Base-by-base conservation (phyloP, 164 flowering plant genomes). In the Hamamelis virginiana region DNA sequence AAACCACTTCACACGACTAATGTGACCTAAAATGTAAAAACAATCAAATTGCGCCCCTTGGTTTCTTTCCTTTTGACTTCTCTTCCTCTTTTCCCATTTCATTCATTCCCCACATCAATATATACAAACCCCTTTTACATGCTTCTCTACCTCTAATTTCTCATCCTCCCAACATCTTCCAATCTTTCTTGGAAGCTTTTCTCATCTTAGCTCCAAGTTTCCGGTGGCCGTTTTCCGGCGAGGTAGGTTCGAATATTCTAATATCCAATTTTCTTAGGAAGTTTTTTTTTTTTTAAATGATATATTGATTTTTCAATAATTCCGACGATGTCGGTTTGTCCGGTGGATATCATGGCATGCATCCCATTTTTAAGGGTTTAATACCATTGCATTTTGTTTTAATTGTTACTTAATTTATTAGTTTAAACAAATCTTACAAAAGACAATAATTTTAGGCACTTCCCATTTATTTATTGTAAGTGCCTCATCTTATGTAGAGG, bases 1-100 rank as follows among this genome's bases (percentile, higher is more conserved):
- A 50, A 60, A 66, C 70, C 50, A 66, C 70, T 1, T n/a, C 21
- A 33, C n/a, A 27, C 16, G 23, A 55, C 53, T 12, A 1, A 47
- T 0, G 15, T 6, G 21, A 8, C 28, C n/a, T 43, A 43, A 55
- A 8, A 11, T 26, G 33, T 38, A 23, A 12, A 43, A 12, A 67
- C 64, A 60, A 68, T 1, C 72, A 66, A 52, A 43, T 22, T 56
- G 64, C 76, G 73, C 70, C 74, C 77, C 51, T 38, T 45, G 71
- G 53, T 68, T 71, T 63, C 74, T 53, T 57, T 53, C 27, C 50
- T 26, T 65, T 38, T 61, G 41, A 33, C 41, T 33, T 45, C 45
- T 50, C 56, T 46, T 28, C 46, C 53, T 13, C 23, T 38, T n/a
- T 18, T 33, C 41, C 41, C 6, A 33, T 6, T 33, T 33, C 41